Evolutionary conservation across 2,329 filamentous ascomycete genomes (phyloP).

Genomic region (Ploettnerulaceae sp.): DNA sequence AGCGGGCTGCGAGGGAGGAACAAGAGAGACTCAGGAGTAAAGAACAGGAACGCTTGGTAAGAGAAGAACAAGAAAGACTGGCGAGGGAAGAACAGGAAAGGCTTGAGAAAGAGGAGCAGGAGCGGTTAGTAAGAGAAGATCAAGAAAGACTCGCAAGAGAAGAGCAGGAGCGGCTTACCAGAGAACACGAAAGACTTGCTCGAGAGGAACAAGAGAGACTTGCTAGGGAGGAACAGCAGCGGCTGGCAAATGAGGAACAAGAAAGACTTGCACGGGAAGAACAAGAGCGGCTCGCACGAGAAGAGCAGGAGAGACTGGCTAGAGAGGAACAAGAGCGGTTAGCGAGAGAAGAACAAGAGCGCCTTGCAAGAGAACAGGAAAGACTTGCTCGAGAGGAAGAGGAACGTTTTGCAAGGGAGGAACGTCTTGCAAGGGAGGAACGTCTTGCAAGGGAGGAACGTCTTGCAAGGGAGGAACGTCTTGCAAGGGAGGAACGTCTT

Average conservation of each 20-base stretch:
- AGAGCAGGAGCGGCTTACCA: neutral
- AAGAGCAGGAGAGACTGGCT: neutral
- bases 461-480: neutral
- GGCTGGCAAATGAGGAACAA: conserved; percentile 1
- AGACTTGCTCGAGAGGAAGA: too few species aligned
- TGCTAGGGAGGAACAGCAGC: conserved; percentile 5
- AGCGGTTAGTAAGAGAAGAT: neutral
- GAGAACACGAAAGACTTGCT: too few species aligned
- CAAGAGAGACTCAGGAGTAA: neutral
- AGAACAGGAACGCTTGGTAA: neutral
- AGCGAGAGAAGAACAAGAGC: neutral
- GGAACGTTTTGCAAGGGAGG: neutral
- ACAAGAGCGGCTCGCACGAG: too few species aligned
- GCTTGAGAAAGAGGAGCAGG: neutral
- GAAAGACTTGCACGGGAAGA: too few species aligned
- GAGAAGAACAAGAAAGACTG: too few species aligned
- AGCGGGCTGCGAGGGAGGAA: neutral
- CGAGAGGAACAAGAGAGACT: conserved; percentile 7
- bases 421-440: neutral
- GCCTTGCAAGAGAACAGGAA: too few species aligned
- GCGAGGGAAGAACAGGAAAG: neutral
- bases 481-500: neutral
- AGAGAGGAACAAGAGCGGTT: neutral
- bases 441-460: neutral
- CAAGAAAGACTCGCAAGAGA: neutral